Evolutionary conservation across 371 early-diverging fungal species (phyloP), one percentile per base, ranked within the genome.

Genomic region (Lichtheimia hyalospora): DNA sequence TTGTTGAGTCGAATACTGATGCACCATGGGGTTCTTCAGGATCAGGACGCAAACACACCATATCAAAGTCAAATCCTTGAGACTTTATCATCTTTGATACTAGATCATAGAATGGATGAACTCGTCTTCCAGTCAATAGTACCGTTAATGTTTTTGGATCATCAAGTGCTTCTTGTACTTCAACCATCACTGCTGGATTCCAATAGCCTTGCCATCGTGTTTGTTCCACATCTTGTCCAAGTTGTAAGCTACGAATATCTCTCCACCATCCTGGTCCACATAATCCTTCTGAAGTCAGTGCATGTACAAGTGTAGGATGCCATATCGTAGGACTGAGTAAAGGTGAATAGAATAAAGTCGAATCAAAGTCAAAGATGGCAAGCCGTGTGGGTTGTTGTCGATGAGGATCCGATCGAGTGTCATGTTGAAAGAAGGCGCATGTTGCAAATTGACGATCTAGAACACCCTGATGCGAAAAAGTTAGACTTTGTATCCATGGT

Each of bases 271-370:
- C 91, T 23, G 76, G 76, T 14, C 79, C 79, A 43, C 68, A 58
- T 5, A 85, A 68, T 54, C 85, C 84, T 39, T 85, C 77, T 12
- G 71, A 64, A n/a, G 79, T 84, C 13, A 89, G 63, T 28, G 73
- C 61, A 21, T 82, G 84, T 10, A 71, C 61, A 2, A 91, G 69
- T 12, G 64, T 62, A 1, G 62, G 44, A 48, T 89, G 81, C 95
- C 95, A 96, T 40, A 96, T 69, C 0, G 76, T 71, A 0, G 85
- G 82, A 59, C 92, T 94, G 21, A 95, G 87, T 5, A 84, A 52
- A 3, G 96, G 95, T 5, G 95, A 92, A 7, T 84, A 82, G 70
- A 94, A 94, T 16, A 95, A 74, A 0, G 96, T 95, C 34, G 92
- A 89, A 73, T 95, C 95, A 81, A 95, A 94, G 61, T 96, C 95